Conservation (phyloP, 2,329 filamentous ascomycete genomes). For the Ascochyta viciae-villosae region DNA sequence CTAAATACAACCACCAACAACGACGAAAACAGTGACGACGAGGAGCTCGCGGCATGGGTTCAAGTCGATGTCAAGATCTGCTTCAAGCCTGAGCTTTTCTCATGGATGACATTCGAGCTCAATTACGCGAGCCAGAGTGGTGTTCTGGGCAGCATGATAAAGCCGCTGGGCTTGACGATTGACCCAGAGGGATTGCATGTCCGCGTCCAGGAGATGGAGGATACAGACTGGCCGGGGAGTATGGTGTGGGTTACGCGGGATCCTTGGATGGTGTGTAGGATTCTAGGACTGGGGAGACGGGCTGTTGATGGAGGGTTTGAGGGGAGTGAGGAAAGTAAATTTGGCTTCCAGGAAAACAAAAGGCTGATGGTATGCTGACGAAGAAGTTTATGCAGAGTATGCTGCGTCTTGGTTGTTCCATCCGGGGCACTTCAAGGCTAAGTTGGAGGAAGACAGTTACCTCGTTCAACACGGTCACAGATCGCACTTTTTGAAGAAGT, state of each 20-base stretch:
- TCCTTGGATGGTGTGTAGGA: constrained; percentile 25
- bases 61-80: constrained; percentile 40
- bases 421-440: constrained; percentile 29
- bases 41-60: constrained; percentile 21
- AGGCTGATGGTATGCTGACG: not conserved
- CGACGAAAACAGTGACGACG: not conserved
- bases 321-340: constrained; percentile 30
- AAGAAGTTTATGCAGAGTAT: constrained; percentile 33
- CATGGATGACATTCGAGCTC: constrained; percentile 31
- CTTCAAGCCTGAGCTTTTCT: constrained; percentile 24
- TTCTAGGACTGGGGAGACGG: constrained; percentile 28
- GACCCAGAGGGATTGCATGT: constrained; percentile 33
- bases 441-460: constrained; percentile 30
- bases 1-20: not conserved
- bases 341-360: no score
- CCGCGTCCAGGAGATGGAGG: constrained; percentile 35
- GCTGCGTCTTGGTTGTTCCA: constrained; percentile 35
- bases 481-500: constrained; percentile 31
- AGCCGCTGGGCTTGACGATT: constrained; percentile 36
- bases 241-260: constrained; percentile 33
- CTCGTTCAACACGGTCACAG: constrained; percentile 24
- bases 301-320: constrained; percentile 27
- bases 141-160: constrained; percentile 36
- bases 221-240: constrained; percentile 27
- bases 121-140: constrained; percentile 33